A percentile compares a stretch with the other conserved stretches of the same genome.
These are phyloP conservation scores for Leptosphaerulina australis DNA, from an alignment of 2,329 filamentous ascomycete genomes.

Conservation along the genomic window DNA sequence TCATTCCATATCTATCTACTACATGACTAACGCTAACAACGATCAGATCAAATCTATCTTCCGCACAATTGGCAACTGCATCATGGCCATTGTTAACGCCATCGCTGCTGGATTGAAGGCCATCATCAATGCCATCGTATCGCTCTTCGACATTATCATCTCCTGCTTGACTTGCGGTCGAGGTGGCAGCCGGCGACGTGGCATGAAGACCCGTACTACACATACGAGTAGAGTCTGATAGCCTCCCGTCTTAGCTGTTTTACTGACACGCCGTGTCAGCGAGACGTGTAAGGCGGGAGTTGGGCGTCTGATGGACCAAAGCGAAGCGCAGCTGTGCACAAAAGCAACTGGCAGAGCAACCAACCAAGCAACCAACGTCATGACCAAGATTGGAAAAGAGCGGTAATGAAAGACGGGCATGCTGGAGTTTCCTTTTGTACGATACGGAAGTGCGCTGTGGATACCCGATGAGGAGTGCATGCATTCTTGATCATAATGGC, in stretches of 20 bases:
- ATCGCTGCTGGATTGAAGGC: slow-evolving; percentile 55
- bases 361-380: slow-evolving; percentile 3
- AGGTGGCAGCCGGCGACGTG: slow-evolving; percentile 47
- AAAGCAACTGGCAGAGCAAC: not conserved
- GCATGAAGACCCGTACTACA: slow-evolving; percentile 26
- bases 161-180: slow-evolving; percentile 57
- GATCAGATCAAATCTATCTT: slow-evolving; percentile 51
- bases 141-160: slow-evolving; percentile 57
- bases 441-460: slow-evolving; percentile 16
- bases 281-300: slow-evolving; percentile 24
- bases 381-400: not conserved
- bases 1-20: not conserved
- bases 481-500: slow-evolving; percentile 27
- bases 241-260: slow-evolving; percentile 24
- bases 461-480: slow-evolving; percentile 17
- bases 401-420: slow-evolving; percentile 19
- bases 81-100: slow-evolving; percentile 56
- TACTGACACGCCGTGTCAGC: slow-evolving; percentile 19
- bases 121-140: slow-evolving; percentile 57
- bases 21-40: slow-evolving; percentile 26
- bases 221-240: slow-evolving; percentile 50
- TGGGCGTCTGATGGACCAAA: slow-evolving; percentile 21
- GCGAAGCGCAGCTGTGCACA: too few relatives aligned
- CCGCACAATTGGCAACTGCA: slow-evolving; percentile 54
- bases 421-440: slow-evolving; percentile 18